Base-by-base conservation (phyloP, 1,284 basidiomycete genomes). In the Lentinus polychrous region DNA sequence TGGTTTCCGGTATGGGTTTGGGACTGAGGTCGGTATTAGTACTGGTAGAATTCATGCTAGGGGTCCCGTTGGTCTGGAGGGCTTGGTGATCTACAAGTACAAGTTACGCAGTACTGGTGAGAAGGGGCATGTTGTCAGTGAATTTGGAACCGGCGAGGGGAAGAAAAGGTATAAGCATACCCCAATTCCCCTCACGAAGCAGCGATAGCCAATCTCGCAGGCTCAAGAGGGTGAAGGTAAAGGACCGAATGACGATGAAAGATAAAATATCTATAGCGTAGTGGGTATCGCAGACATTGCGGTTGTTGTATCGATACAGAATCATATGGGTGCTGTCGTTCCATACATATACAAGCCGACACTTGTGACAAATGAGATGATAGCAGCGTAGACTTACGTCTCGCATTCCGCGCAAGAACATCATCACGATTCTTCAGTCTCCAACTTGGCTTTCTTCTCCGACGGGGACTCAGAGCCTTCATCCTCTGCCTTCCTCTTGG, bases 21-120 rank as follows among this genome's bases (percentile, higher is more conserved):
- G 96, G 1, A 95, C 96, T 1, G 96, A 99, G 68, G 95, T 99
- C 1, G 96, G 96, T 8, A 97, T 99, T 62, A 90, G 86, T 62
- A 99, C 96, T 0, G 94, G 94, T 1, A 86, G 91, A 59, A 97
- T 96, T 47, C 96, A 99, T 61, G 95, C 96, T 2, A 75, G 96
- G 24, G 96, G 96, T 1, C 96, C 96, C 0, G 96, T 99, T 1
- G 96, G 96, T 0, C 71, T 99, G 46, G 94, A 98, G 55, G 96
- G 96, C 1, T 71, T 97, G 53, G 88, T 94, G 41, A 95, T 86
- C 52, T 96, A 97, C 75, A 97, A 96, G 69, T 97, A 95, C 65
- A 80, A 93, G 70, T 69, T 97, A 67, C 73, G 78, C 65, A 91
- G 91, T 65, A 81, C 71, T 57, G 81, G 72, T 43, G 71, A 72